Conservation (phyloP, 2,329 filamentous ascomycete species). For the Daldinia eschscholtzii region DNA sequence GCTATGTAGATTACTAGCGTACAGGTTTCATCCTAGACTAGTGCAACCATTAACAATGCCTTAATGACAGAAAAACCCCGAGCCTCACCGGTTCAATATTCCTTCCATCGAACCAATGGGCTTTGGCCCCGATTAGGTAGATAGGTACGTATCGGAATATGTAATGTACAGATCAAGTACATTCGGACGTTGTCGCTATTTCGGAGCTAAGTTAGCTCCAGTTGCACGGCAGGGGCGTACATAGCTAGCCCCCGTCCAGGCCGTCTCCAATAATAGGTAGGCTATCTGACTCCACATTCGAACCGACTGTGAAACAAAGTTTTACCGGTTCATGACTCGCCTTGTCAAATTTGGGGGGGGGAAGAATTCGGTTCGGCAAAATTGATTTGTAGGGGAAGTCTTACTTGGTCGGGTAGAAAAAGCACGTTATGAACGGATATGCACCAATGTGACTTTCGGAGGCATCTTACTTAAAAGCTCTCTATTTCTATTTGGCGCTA, state of each 20-base stretch:
- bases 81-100: slow-evolving; percentile 15
- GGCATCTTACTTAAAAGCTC: background rate
- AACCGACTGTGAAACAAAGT: slow-evolving; percentile 28
- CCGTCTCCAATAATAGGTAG: slow-evolving; percentile 34
- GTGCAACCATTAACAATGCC: background rate
- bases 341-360: slow-evolving; percentile 20
- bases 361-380: slow-evolving; percentile 25
- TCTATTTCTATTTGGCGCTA: background rate
- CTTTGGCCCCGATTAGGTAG: background rate
- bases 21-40: background rate
- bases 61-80: background rate
- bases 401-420: slow-evolving; percentile 24
- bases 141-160: slow-evolving; percentile 5
- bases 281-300: slow-evolving; percentile 27
- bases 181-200: slow-evolving; percentile 25
- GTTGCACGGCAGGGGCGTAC: slow-evolving; percentile 25
- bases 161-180: slow-evolving; percentile 10
- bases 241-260: slow-evolving; percentile 19
- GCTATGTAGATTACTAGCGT: background rate
- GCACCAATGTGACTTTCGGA: background rate
- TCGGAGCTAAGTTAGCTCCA: slow-evolving; percentile 38
- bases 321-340: slow-evolving; percentile 31
- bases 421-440: slow-evolving; percentile 9
- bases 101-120: slow-evolving; percentile 20
- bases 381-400: slow-evolving; percentile 25